phyloP scores from a whole-genome alignment of 495 filamentous ascomycete genomes.

The Stereocaulon alpinum region DNA sequence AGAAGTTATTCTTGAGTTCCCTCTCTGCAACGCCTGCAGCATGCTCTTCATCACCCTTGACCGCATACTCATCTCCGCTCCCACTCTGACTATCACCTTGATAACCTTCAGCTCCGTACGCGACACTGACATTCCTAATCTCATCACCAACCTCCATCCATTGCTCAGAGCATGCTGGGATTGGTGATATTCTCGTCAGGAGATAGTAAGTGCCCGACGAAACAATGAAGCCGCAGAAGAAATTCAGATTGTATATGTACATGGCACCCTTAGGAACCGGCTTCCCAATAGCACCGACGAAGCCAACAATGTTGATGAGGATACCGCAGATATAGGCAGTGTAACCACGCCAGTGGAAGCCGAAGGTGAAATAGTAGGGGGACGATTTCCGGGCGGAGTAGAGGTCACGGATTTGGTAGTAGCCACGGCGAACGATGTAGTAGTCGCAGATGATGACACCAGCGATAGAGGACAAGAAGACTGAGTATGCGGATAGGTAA shows the following conservation, averaged over 20 bases:
- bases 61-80: conserved; percentile 1
- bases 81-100: conserved; percentile 15
- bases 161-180: conserved; percentile 55
- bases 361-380: conserved; percentile 64
- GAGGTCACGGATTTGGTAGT: conserved; percentile 66
- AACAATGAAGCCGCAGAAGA: conserved; percentile 74
- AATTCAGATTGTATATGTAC: conserved; percentile 86
- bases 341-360: conserved; percentile 77
- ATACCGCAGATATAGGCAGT: conserved; percentile 77
- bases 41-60: conserved; percentile 12
- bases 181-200: conserved; percentile 56
- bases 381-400: conserved; percentile 59
- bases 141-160: conserved; percentile 65
- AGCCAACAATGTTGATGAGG: conserved; percentile 86
- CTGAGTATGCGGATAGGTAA: conserved; percentile 89
- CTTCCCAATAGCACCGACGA: conserved; percentile 68
- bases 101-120: conserved; percentile 19
- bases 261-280: conserved; percentile 66
- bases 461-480: conserved; percentile 87
- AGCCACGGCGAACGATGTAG: conserved; percentile 78
- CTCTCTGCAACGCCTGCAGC: background rate
- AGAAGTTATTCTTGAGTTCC: conserved; percentile 1
- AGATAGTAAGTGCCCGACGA: conserved; percentile 55
- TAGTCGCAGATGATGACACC: conserved; percentile 87
- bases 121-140: conserved; percentile 23